These are phyloP conservation scores for Pseudognaphalium luteoalbum DNA, from an alignment of 129 eudicot species.

Conservation along the genomic window DNA sequence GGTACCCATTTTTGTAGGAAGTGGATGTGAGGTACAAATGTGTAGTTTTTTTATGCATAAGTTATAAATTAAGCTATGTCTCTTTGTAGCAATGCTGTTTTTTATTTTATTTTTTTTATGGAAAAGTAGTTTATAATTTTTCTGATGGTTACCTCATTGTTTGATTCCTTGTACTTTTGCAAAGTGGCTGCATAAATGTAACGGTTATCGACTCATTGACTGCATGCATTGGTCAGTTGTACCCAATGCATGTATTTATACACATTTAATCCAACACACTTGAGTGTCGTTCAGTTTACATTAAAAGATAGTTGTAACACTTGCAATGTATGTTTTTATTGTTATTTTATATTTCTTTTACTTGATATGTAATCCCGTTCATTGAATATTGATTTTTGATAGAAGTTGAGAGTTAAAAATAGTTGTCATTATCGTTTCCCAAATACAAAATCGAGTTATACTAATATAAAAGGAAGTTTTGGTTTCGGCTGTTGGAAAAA, in stretches of 20 bases:
- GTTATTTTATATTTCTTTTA: no score
- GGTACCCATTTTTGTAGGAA: slow-evolving; percentile 11
- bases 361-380: no score
- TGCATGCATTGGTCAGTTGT: slow-evolving; percentile 7
- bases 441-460: no score
- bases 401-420: no score
- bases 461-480: no score
- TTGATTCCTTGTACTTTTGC: not conserved
- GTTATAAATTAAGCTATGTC: not conserved
- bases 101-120: no score
- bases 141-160: not conserved
- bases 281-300: not conserved
- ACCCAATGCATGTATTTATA: not conserved
- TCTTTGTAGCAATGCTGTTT: not conserved
- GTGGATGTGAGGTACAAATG: slow-evolving; percentile 8
- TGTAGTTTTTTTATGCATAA: not conserved
- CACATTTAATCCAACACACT: not conserved
- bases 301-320: not conserved
- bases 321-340: no score
- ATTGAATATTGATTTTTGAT: no score
- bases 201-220: not conserved
- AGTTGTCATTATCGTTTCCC: no score
- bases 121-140: no score
- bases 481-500: no score
- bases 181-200: not conserved